Evolutionary conservation across 345 rosid genomes (phyloP), one percentile per base, ranked within the genome.

Genomic region (Euphorbia pulcherrima): DNA sequence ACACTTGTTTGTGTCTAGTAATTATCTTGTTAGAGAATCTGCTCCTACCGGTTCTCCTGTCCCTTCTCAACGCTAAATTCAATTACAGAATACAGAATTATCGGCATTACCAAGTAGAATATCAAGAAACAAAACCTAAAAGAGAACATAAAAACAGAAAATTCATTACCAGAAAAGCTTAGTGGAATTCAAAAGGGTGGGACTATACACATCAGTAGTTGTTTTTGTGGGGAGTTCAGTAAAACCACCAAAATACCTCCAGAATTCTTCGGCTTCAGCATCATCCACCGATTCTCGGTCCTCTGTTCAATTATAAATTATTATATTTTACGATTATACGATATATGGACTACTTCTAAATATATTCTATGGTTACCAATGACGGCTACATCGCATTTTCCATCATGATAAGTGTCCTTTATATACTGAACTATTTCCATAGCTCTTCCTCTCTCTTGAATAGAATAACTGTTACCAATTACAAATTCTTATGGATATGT

Each of bases 391-490:
- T 92, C 97, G 33, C 99, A 95, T 74, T 92, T 90, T 63, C 97
- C 99, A 82, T 90, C 90, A 73, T 95, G 99, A 74, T 87, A 88
- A 67, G 92, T 87, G 78, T 95, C 97, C 75, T 90, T 95, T 72
- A 95, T 87, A 73, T 88, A 95, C 73, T 95, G 97, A 62, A 92
- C 99, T 71, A 90, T 97, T 79, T 89, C 99, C 67, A 95, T 85
- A 54, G 99, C 97, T 83, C 92, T 95, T 59, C 97, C 97, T 75
- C 99, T 90, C 79, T 95, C 99, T 85, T 89, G 97, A 78, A 95
- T 95, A 75, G 92, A 89, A 53, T 97, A 90, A 59, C 87, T 88
- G 35, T 94, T 87, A 69, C 99, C 99, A 85, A n/a, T n/a, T n/a
- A n/a, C n/a, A n/a, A n/a, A n/a, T n/a, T n/a, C n/a, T n/a, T n/a